Evolutionary conservation across 768 basidiomycete species (phyloP).

Genomic region (Russula abietina): DNA sequence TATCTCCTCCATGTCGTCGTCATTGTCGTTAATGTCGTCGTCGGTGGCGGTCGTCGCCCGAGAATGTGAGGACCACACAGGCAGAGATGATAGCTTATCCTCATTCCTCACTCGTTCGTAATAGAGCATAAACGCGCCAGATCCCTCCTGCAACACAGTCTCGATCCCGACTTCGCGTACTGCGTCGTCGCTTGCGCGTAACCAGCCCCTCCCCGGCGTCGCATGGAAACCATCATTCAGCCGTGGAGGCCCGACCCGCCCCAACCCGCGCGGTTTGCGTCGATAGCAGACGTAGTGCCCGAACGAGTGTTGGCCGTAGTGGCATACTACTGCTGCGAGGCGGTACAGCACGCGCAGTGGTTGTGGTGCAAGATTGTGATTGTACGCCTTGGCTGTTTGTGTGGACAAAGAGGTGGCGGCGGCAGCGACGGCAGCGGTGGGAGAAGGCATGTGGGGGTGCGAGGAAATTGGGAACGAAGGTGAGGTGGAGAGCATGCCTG

Average conservation of each 20-base stretch:
- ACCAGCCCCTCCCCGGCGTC: constrained; percentile 65
- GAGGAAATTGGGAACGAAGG: constrained; percentile 69
- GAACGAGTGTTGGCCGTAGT: constrained; percentile 87
- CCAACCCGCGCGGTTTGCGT: constrained; percentile 58
- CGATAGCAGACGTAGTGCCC: constrained; percentile 94
- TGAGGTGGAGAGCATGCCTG: constrained; percentile 63
- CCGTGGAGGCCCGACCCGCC: constrained; percentile 38
- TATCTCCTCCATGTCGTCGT: constrained; percentile 52
- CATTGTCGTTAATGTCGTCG: constrained; percentile 26
- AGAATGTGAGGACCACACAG: not conserved
- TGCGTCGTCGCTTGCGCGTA: constrained; percentile 80
- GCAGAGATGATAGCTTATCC: not conserved
- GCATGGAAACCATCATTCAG: constrained; percentile 35
- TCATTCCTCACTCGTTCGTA: constrained; percentile 61
- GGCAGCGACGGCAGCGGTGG: constrained; percentile 39
- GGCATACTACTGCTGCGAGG: constrained; percentile 80
- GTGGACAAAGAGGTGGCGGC: constrained; percentile 7
- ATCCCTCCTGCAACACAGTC: constrained; percentile 64
- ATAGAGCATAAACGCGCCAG: constrained; percentile 87
- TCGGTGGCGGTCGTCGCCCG: constrained; percentile 23
- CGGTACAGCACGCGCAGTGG: constrained; percentile 65
- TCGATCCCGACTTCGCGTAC: constrained; percentile 74
- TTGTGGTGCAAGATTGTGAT: not conserved
- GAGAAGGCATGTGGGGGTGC: constrained; percentile 43
- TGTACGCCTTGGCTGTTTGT: not conserved